Base-by-base conservation (phyloP, 768 basidiomycete species). In the Piloderma croceum region DNA sequence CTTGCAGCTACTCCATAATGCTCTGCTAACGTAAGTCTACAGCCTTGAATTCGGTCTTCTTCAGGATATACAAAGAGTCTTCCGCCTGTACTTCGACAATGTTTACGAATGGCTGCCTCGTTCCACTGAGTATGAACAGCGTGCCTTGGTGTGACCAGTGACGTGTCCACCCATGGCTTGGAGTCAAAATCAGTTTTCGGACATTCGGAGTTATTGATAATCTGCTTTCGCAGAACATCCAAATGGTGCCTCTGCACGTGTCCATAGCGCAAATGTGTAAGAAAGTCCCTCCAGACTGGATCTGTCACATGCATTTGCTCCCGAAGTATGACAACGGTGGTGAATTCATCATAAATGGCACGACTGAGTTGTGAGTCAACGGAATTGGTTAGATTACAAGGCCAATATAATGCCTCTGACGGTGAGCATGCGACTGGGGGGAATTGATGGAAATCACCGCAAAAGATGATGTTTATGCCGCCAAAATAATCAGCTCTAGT, bases 391-490 rank as follows among this genome's bases (percentile, higher is more conserved):
- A 42, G 27, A 38, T 42, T 45, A n/a, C 27, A 24, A 2, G 53
- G 51, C 11, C 24, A 42, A 31, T 43, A 57, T 5, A 57, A 25
- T 1, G 56, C 31, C 17, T 33, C 44, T 6, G 2, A 7, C 5
- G 9, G 13, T 11, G 17, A 6, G 45, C 48, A 38, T 4, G 38
- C 51, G 0, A 73, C 68, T 0, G 67, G 69, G 3, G 68, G 70
- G 44, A 73, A 58, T 22, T 47, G 71, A 39, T 73, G 68, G 11
- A 70, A 59, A 36, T 72, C 68, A 0, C 71, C 71, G 17, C 52
- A 49, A 3, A 72, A 17, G 3, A 71, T 63, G 4, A 73, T 51
- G 39, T 63, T 67, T 41, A 70, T 50, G 0, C 67, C 63, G 3
- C 63, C 64, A 42, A 70, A 72, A 0, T 59, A 45, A 2, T 34